These are phyloP conservation scores for Nemania serpens DNA, from an alignment of 2,329 filamentous ascomycete genomes.

Conservation along the genomic window DNA sequence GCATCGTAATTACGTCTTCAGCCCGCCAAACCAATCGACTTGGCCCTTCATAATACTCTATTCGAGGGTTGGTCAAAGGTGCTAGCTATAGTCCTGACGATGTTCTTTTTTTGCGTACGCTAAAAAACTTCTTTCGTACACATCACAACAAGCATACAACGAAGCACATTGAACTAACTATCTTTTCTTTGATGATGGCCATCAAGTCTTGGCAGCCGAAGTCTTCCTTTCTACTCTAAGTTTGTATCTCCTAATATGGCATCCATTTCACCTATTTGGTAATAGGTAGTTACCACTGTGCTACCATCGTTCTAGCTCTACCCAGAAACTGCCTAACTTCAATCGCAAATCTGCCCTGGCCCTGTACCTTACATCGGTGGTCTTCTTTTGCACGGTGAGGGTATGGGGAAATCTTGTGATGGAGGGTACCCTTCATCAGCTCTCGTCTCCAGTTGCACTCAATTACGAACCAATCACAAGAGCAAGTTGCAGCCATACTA, in stretches of 20 bases:
- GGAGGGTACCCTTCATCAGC: constrained; percentile 37
- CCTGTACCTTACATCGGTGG: constrained; percentile 41
- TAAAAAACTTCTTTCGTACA: constrained; percentile 6
- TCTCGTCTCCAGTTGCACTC: constrained; percentile 17
- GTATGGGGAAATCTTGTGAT: constrained; percentile 34
- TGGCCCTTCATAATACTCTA: constrained; percentile 8
- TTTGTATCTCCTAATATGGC: too few species aligned
- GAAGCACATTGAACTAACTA: background rate
- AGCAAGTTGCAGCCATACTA: constrained; percentile 7
- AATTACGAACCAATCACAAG: constrained; percentile 18
- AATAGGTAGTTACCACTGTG: too few species aligned
- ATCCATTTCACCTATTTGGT: too few species aligned
- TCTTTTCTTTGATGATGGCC: background rate
- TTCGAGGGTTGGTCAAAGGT: constrained; percentile 16
- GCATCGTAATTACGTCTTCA: constrained; percentile 37
- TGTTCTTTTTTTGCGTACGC: constrained; percentile 20
- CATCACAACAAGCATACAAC: constrained; percentile 1
- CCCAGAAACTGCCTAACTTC: constrained; percentile 12
- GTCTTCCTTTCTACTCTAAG: too few species aligned
- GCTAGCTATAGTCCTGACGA: constrained; percentile 24
- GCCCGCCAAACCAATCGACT: constrained; percentile 35
- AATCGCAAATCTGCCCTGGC: constrained; percentile 29
- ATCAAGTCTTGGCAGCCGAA: background rate
- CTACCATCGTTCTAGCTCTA: background rate
- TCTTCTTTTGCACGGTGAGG: constrained; percentile 34